Percentiles rank a stretch among this genome's conserved stretches.
Evolutionary conservation across 768 basidiomycete species (phyloP).

Genomic region (Trametes meyenii): DNA sequence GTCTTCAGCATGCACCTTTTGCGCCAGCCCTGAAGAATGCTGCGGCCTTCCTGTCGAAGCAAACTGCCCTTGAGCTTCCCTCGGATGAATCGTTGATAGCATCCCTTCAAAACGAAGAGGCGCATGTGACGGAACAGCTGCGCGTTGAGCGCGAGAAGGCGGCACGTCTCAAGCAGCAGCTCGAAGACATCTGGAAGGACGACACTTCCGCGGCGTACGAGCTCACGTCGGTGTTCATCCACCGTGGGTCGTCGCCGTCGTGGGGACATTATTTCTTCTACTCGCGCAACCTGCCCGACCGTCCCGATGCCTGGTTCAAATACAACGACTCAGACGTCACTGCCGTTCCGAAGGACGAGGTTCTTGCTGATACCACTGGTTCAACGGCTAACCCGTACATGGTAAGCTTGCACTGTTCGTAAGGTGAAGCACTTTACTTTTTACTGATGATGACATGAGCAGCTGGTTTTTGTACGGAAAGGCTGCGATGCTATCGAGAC

Average conservation of each 20-base stretch:
- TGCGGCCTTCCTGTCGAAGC: conserved; percentile 56
- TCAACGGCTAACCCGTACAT: conserved; percentile 89
- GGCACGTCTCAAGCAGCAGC: conserved; percentile 58
- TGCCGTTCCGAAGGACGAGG: conserved; percentile 76
- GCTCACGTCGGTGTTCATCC: conserved; percentile 92
- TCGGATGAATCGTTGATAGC: conserved; percentile 61
- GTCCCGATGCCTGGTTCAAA: conserved; percentile 90
- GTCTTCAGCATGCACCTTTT: conserved; percentile 60
- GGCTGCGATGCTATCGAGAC: conserved; percentile 80
- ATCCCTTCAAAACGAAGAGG: conserved; percentile 57
- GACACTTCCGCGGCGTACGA: conserved; percentile 76
- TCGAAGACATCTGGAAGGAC: conserved; percentile 78
- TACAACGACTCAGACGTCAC: conserved; percentile 92
- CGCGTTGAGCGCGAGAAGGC: conserved; percentile 54
- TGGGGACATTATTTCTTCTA: conserved; percentile 98
- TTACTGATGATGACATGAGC: neutral
- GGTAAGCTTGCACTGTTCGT: conserved; percentile 45
- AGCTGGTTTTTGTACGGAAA: conserved; percentile 87
- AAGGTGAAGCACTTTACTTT: neutral
- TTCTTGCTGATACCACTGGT: conserved; percentile 88
- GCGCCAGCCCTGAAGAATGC: conserved; percentile 57
- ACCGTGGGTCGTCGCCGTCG: conserved; percentile 84
- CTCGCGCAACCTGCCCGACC: conserved; percentile 79
- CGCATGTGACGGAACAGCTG: conserved; percentile 56
- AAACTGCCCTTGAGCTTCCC: conserved; percentile 46